A percentile compares a stretch with the other conserved stretches of the same genome.
Conservation (phyloP, 1,139 yeast genomes). For the Maudiozyma humilis region DNA sequence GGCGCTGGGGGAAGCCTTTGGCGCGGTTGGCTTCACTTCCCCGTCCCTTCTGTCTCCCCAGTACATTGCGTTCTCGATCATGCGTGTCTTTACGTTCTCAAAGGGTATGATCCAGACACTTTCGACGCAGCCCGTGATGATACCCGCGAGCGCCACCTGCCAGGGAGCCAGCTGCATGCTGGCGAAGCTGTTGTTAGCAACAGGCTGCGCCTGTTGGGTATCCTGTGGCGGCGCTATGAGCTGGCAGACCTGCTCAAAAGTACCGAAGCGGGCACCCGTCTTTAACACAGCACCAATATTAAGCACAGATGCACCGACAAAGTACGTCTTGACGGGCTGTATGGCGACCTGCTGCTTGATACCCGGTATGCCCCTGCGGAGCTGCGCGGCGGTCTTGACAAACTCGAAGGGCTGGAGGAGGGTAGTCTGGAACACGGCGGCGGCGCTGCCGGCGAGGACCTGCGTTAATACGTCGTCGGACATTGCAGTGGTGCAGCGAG, state of each 20-base stretch:
- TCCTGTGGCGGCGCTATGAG: constrained; percentile 46
- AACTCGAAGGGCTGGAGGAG: constrained; percentile 81
- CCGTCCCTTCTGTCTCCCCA: constrained; percentile 6
- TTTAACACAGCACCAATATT: constrained; percentile 70
- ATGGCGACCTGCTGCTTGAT: constrained; percentile 34
- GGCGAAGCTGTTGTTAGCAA: background rate
- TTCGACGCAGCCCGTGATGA: constrained; percentile 76
- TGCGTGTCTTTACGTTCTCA: constrained; percentile 75
- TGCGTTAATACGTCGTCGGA: constrained; percentile 24
- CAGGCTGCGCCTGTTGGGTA: constrained; percentile 40
- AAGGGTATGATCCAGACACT: constrained; percentile 82
- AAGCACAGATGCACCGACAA: constrained; percentile 71
- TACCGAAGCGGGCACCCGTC: constrained; percentile 61
- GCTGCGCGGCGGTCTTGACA: constrained; percentile 64
- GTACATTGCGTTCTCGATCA: constrained; percentile 59
- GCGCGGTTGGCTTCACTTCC: background rate
- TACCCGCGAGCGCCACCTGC: constrained; percentile 72
- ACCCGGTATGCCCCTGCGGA: constrained; percentile 41
- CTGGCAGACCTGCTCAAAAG: constrained; percentile 69
- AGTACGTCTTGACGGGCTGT: constrained; percentile 42
- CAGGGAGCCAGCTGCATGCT: constrained; percentile 47
- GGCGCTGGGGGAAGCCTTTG: background rate
- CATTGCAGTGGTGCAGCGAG: no score
- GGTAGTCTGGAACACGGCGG: constrained; percentile 64
- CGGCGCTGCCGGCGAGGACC: constrained; percentile 64